These are phyloP conservation scores for Botryotinia convoluta DNA, from an alignment of 2,329 filamentous ascomycete species.

Conservation along the genomic window DNA sequence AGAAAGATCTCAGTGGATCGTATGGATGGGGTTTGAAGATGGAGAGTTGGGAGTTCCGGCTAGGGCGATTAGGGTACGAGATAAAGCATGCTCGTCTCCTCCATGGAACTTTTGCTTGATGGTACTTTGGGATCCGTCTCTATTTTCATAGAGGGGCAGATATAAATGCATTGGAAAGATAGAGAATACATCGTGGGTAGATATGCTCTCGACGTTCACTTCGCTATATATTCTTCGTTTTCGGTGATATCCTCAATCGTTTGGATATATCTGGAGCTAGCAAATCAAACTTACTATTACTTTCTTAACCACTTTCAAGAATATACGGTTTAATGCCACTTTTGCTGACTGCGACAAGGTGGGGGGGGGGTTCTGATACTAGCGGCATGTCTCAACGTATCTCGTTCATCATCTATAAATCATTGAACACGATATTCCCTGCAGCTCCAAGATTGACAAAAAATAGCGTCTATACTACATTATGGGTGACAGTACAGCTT, in stretches of 20 bases:
- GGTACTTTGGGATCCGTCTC: neutral
- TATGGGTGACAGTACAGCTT: neutral
- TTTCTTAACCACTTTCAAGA: neutral
- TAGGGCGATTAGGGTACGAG: neutral
- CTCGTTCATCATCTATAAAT: neutral
- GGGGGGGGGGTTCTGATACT: neutral
- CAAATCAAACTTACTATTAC: accelerated
- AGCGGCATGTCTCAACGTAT: neutral
- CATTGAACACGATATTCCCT: neutral
- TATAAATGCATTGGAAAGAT: neutral
- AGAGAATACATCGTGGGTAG: too few species aligned
- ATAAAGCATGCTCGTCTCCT: neutral
- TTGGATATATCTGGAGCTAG: too few species aligned
- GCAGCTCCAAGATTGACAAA: accelerated
- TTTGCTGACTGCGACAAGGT: neutral
- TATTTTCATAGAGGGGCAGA: neutral
- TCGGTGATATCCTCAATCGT: neutral
- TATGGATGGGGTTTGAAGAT: neutral
- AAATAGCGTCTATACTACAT: neutral
- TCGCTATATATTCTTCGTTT: neutral
- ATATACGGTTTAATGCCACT: neutral
- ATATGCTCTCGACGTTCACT: too few species aligned
- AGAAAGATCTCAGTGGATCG: neutral
- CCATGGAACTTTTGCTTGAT: neutral
- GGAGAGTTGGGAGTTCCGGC: neutral